These are phyloP conservation scores for Colletotrichum horii DNA, from an alignment of 2,329 filamentous ascomycete species.

Conservation along the genomic window DNA sequence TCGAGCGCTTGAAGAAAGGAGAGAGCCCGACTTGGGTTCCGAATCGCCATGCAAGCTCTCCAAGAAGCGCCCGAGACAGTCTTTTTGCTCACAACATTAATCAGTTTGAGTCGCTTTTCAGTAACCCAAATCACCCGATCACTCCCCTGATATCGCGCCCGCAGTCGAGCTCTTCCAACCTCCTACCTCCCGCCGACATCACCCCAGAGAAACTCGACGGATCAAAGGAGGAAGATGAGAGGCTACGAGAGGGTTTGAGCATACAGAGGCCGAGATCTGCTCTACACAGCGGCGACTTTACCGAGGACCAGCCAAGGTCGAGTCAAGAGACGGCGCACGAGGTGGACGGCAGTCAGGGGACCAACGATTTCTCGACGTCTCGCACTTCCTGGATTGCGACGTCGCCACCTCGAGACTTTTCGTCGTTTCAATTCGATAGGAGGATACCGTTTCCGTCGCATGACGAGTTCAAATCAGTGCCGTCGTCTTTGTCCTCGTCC, in stretches of 20 bases:
- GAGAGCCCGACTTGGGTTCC: constrained; percentile 79
- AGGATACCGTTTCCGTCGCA: constrained; percentile 33
- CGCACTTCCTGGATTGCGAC: constrained; percentile 55
- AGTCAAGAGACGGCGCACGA: neutral
- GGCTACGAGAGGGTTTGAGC: constrained; percentile 59
- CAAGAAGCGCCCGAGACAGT: neutral
- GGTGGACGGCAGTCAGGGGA: neutral
- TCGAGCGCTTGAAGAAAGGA: constrained; percentile 81
- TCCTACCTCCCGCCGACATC: constrained; percentile 53
- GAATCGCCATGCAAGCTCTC: constrained; percentile 60
- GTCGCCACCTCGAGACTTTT: constrained; percentile 60
- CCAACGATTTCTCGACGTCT: constrained; percentile 17
- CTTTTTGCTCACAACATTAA: neutral
- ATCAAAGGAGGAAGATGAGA: constrained; percentile 38
- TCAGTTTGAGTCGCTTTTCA: constrained; percentile 42
- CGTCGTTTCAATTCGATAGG: constrained; percentile 49
- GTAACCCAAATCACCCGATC: constrained; percentile 34
- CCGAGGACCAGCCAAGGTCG: constrained; percentile 33
- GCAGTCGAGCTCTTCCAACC: constrained; percentile 39
- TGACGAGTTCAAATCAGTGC: constrained; percentile 47
- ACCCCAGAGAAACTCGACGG: constrained; percentile 47
- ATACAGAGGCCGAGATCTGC: constrained; percentile 86
- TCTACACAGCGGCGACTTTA: constrained; percentile 72
- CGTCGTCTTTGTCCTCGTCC: constrained; percentile 73
- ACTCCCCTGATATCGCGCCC: constrained; percentile 41